phyloP scores from a whole-genome alignment of 768 basidiomycete species.

The Polyporus arcularius region DNA sequence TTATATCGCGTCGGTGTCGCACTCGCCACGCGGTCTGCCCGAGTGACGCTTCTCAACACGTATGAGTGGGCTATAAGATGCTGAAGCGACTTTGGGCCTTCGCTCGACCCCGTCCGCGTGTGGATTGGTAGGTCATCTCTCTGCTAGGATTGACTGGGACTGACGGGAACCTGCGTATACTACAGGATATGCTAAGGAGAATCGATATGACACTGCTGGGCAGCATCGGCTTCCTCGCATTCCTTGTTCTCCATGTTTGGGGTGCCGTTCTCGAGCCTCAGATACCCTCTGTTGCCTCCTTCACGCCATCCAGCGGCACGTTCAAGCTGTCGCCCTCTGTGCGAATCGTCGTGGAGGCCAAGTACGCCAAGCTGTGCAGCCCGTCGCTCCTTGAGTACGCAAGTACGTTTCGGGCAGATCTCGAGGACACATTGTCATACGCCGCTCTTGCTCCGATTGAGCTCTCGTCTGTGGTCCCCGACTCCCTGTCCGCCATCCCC shows the following conservation, averaged over 20 bases:
- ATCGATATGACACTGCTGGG: too few relatives aligned
- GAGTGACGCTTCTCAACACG: too few relatives aligned
- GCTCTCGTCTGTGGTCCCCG: conserved; percentile 13
- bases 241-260: neutral
- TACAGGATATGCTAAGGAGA: too few relatives aligned
- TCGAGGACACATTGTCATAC: conserved; percentile 34
- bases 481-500: conserved; percentile 9
- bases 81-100: too few relatives aligned
- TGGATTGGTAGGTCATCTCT: too few relatives aligned
- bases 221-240: too few relatives aligned
- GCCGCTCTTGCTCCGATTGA: conserved; percentile 23
- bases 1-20: too few relatives aligned
- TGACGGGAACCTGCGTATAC: too few relatives aligned
- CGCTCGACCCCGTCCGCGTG: too few relatives aligned
- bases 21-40: too few relatives aligned
- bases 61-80: too few relatives aligned
- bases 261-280: conserved; percentile 29
- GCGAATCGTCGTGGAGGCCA: conserved; percentile 39
- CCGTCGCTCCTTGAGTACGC: conserved; percentile 40
- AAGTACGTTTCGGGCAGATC: conserved; percentile 38
- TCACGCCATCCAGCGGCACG: conserved; percentile 24
- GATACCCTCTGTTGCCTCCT: conserved; percentile 40
- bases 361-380: conserved; percentile 25
- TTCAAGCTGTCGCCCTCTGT: conserved; percentile 35
- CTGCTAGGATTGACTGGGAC: too few relatives aligned